Evolutionary conservation across 805 yeast species (phyloP), one percentile per base, ranked within the genome.

Genomic region (Brettanomyces sp.): DNA sequence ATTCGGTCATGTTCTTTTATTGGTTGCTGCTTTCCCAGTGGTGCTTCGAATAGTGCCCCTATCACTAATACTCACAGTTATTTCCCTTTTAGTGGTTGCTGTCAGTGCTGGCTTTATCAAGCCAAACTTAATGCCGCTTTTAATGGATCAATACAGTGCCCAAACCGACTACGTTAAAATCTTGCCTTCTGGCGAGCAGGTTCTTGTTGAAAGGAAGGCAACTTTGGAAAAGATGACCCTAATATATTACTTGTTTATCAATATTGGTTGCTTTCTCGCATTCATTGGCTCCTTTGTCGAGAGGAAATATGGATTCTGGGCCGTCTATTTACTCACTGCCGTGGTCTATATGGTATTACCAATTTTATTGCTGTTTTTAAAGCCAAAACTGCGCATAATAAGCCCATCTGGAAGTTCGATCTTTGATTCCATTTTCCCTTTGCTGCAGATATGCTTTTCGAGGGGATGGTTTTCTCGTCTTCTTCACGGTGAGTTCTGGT

Each of bases 131-230:
- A 63, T 72, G 49, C 77, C 77, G 4, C 59, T 73, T 42, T 53
- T 73, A 38, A 65, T 73, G 64, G 86, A 82, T 53, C 88, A 82
- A 62, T 80, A 79, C 60, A 74, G 79, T 36, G 69, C 73, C 56
- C 67, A 74, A 39, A 70, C 72, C 52, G 81, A 78, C 46, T 74
- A 47, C 73, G 74, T 61, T 63, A 72, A 46, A 69, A 73, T 52
- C 77, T 73, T 73, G 39, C 74, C 82, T 4, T 28, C 53, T 22
- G 79, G 78, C 2, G 80, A 77, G 56, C 68, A 72, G 35, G 89
- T 84, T 24, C 74, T 85, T 51, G 64, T 73, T 25, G 77, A 72
- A 50, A 63, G 72, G 36, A 67, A 69, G 52, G 65, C 73, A 50
- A 60, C 74, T 1, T 56, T 73, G 40, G 66, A 63, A 45, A 55